phyloP scores from a whole-genome alignment of 345 rosid genomes.

The Lenwebbia sp. region DNA sequence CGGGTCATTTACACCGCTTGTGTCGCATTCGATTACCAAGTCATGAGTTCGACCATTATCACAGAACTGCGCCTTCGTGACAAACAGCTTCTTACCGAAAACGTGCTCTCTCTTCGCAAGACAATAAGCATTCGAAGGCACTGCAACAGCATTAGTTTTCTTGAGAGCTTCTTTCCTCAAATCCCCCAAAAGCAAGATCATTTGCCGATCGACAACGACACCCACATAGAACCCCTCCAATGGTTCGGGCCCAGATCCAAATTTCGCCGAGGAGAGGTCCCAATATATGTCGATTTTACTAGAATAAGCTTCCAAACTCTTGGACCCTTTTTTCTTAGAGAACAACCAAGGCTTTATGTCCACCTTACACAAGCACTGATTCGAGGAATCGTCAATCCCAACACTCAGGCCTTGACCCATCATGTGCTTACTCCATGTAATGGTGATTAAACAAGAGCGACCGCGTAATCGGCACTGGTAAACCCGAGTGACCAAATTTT shows the following conservation, averaged over 20 bases:
- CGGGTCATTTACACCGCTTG: conserved; percentile 40
- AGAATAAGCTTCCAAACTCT: conserved; percentile 63
- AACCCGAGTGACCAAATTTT: conserved; percentile 64
- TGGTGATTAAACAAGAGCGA: conserved; percentile 57
- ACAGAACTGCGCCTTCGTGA: conserved; percentile 64
- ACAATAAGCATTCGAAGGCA: conserved; percentile 32
- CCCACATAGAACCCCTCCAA: conserved; percentile 69
- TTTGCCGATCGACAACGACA: conserved; percentile 62
- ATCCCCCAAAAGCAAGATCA: conserved; percentile 80
- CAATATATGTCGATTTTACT: conserved; percentile 59
- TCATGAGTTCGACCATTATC: conserved; percentile 55
- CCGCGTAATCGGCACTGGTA: conserved; percentile 65
- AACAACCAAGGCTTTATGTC: conserved; percentile 95
- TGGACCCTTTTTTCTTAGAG: conserved; percentile 87
- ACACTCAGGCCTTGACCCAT: conserved; percentile 87
- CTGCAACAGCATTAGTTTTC: conserved; percentile 38
- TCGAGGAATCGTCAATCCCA: conserved; percentile 63
- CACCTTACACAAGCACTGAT: conserved; percentile 76
- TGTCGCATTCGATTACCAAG: conserved; percentile 63
- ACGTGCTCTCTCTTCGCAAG: conserved; percentile 79
- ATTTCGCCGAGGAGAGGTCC: conserved; percentile 82
- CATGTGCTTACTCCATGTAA: conserved; percentile 80
- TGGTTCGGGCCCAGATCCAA: conserved; percentile 89
- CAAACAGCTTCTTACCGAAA: conserved; percentile 61
- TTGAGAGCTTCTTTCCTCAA: conserved; percentile 82